Percentiles rank a stretch among this genome's conserved stretches.
These are phyloP conservation scores for Coemansia sp. DNA, from an alignment of 192 early-diverging fungal genomes.

Conservation along the genomic window DNA sequence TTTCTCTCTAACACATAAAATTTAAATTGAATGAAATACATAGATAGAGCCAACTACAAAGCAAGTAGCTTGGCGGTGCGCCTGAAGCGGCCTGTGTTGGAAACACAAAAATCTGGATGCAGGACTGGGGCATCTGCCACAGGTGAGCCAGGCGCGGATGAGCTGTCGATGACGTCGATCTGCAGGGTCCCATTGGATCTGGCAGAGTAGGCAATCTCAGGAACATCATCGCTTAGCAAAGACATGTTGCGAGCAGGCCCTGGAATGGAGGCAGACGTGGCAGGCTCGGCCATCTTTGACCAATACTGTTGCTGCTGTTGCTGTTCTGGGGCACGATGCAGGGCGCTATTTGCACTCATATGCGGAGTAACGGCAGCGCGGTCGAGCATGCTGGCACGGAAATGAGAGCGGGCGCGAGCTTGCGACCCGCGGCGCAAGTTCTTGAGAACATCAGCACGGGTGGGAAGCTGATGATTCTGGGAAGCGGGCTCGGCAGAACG, in stretches of 20 bases:
- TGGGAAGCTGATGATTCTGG: background rate
- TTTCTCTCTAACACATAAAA: background rate
- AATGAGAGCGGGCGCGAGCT: slow-evolving; percentile 20
- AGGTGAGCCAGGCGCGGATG: slow-evolving; percentile 9
- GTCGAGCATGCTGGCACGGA: slow-evolving; percentile 30
- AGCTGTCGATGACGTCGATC: slow-evolving; percentile 33
- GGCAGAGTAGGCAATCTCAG: slow-evolving; percentile 36
- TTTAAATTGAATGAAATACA: background rate
- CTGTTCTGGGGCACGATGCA: background rate
- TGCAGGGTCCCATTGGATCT: slow-evolving; percentile 28
- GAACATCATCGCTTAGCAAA: slow-evolving; percentile 14
- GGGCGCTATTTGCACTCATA: background rate
- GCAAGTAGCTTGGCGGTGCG: slow-evolving; percentile 41
- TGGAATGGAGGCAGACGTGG: slow-evolving; percentile 16
- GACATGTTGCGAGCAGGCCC: slow-evolving; percentile 6
- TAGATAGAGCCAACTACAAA: slow-evolving; percentile 1
- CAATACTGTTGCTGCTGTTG: slow-evolving; percentile 7
- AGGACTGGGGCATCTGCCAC: background rate
- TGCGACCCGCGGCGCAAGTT: slow-evolving; percentile 31
- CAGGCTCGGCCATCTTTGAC: slow-evolving; percentile 14
- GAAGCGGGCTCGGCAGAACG: background rate
- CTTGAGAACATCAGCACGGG: slow-evolving; percentile 22
- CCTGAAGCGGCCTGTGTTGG: slow-evolving; percentile 37
- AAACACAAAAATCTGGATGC: slow-evolving; percentile 9
- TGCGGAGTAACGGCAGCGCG: slow-evolving; percentile 19